Evolutionary conservation across 2,329 filamentous ascomycete genomes (phyloP).

Genomic region (Arthrinium phaeospermum): DNA sequence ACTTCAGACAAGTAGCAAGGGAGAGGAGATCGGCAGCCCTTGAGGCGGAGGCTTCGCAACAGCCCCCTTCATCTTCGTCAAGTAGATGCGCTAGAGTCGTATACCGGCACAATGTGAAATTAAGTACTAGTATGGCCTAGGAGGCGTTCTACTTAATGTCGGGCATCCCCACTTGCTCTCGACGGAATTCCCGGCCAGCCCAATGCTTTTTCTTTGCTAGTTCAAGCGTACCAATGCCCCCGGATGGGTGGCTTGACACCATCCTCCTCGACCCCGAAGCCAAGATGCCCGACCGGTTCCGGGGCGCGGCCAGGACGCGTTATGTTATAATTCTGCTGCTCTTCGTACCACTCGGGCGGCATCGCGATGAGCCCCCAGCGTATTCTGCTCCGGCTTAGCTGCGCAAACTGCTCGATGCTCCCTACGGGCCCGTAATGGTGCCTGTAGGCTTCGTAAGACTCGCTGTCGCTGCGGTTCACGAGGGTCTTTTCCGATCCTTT

Average conservation of each 20-base stretch:
- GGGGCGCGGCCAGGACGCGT: too few relatives aligned
- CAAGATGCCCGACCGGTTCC: constrained; percentile 26
- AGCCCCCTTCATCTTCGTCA: background rate
- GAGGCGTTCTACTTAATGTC: background rate
- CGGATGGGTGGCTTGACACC: constrained; percentile 24
- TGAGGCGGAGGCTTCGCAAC: background rate
- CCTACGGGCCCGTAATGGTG: background rate
- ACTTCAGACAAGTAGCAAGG: background rate
- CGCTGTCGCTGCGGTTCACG: background rate
- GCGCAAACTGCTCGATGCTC: constrained; percentile 10
- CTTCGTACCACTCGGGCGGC: constrained; percentile 28
- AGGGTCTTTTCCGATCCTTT: constrained; percentile 13
- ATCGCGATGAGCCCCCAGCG: constrained; percentile 32
- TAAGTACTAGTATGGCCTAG: background rate
- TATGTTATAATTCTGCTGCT: constrained; percentile 19
- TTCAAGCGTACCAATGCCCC: constrained; percentile 29
- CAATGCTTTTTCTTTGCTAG: background rate
- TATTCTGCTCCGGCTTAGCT: constrained; percentile 28
- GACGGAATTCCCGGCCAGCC: background rate
- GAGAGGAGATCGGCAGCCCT: background rate
- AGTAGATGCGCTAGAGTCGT: background rate
- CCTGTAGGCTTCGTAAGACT: background rate
- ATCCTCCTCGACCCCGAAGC: constrained; percentile 31
- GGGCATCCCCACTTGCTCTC: background rate
- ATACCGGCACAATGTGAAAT: background rate